Conservation (phyloP, 176 grass and related monocot species). For the Canna indica region DNA sequence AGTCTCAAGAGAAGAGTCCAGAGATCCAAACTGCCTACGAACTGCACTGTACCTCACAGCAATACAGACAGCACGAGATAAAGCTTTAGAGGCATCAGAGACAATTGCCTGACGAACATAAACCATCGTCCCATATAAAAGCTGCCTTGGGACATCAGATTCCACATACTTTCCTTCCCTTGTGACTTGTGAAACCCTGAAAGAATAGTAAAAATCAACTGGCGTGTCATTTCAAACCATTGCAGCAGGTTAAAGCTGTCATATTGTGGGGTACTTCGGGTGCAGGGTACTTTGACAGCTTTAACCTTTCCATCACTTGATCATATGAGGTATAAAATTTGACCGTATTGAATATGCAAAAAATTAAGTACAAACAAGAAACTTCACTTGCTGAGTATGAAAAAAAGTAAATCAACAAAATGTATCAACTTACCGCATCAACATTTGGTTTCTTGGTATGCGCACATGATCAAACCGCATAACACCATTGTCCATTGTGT, state of each 20-base stretch:
- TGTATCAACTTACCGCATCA: constrained; percentile 43
- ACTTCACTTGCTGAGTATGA: neutral
- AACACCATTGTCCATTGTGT: constrained; percentile 98
- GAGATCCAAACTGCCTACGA: constrained; percentile 80
- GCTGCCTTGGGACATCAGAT: constrained; percentile 85
- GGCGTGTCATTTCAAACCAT: neutral
- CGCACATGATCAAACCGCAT: constrained; percentile 86
- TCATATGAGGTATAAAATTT: too few species aligned
- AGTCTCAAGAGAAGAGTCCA: constrained; percentile 69
- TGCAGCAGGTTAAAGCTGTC: neutral
- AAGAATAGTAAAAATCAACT: constrained; percentile 12
- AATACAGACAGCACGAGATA: constrained; percentile 91
- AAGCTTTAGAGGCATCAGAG: constrained; percentile 77
- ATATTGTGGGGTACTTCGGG: too few species aligned
- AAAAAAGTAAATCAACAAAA: neutral
- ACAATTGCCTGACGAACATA: constrained; percentile 91
- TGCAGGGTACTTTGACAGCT: too few species aligned
- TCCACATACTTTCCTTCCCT: constrained; percentile 84
- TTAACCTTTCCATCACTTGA: too few species aligned
- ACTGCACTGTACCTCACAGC: constrained; percentile 82
- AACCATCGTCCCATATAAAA: constrained; percentile 95
- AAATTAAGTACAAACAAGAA: neutral
- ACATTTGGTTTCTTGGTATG: constrained; percentile 94
- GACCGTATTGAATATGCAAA: neutral
- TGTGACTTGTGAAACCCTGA: constrained; percentile 92